Conservation (phyloP, 108 stramenopile species). For the Thalassiosira profunda region DNA sequence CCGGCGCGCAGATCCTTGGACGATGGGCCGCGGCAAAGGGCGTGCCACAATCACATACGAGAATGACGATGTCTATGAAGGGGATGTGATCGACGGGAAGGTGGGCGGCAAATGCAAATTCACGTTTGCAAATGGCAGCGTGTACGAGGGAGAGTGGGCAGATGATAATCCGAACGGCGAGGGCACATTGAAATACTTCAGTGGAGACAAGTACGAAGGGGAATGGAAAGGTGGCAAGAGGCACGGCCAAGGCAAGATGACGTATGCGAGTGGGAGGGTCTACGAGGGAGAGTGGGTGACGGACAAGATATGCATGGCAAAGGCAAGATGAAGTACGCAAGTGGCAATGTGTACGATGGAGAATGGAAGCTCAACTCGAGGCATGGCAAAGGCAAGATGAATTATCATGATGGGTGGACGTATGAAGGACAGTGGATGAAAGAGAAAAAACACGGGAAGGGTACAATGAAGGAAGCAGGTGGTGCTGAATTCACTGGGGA, state of each 20-base stretch:
- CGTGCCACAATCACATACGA: no score
- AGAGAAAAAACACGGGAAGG: no score
- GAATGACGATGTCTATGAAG: no score
- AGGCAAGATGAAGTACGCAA: slow-evolving; percentile 30
- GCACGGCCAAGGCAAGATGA: slow-evolving; percentile 22
- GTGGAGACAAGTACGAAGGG: slow-evolving; percentile 77
- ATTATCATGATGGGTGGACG: slow-evolving; percentile 21
- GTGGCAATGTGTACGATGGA: slow-evolving; percentile 27
- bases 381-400: slow-evolving; percentile 21
- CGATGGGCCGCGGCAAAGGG: no score
- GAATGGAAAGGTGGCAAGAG: slow-evolving; percentile 58
- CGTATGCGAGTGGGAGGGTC: slow-evolving; percentile 7
- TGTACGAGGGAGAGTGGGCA: slow-evolving; percentile 87
- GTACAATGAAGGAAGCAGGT: no score
- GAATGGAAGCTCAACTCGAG: slow-evolving; percentile 12
- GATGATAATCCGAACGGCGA: slow-evolving; percentile 80
- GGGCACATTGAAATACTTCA: slow-evolving; percentile 82
- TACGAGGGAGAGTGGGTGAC: slow-evolving; percentile 24
- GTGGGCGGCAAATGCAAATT: slow-evolving; percentile 79
- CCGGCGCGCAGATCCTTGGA: no score
- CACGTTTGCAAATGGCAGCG: slow-evolving; percentile 70
- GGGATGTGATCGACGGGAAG: no score
- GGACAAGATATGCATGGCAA: slow-evolving; percentile 27
- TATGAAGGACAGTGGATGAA: slow-evolving; percentile 18
- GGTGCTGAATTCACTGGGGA: no score